Evolutionary conservation across 2,329 filamentous ascomycete genomes (phyloP), one percentile per base, ranked within the genome.

Genomic region (Aureobasidium subglaciale): DNA sequence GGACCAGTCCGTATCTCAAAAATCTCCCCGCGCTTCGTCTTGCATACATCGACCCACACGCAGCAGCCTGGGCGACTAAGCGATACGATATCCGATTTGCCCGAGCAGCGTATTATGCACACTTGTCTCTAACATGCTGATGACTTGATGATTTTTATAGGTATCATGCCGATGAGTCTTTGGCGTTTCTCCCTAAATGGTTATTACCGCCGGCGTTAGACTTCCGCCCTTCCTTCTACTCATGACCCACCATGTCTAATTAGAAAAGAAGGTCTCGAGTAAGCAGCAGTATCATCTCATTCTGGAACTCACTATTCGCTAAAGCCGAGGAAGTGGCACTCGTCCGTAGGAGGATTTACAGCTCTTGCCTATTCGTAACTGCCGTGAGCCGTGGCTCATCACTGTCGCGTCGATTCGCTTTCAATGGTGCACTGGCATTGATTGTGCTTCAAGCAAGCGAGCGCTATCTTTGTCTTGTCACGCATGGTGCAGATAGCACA

Each of bases 1-100:
- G 55, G 46, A 46, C 55, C 55, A 43, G 42, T 43, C 20, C 43
- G 43, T 56, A 56, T 56, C 35, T 56, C 54, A 41, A 34, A 56
- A 24, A 22, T 20, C 24, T 25, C 50, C 50, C 54, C 52, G 32
- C 54, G 43, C 54, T 56, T 41, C 41, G 42, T 56, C 34, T 38
- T 56, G 54, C 42, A 56, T 38, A 41, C 50, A 42, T 35, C 27
- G 50, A 54, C 50, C 50, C 50, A 54, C 50, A 43, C 50, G n/a
- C 37, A 43, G 38, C 37, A 43, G 38, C 37, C 49, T 41, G 27
- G 37, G 49, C 49, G n/a, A 34, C 50, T 42, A 52, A 54, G 37
- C 38, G 50, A 54, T 54, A 54, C 50, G 50, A 43, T 54, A 43
- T 34, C 27, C 50, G 50, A 43, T 15, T 52, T 52, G 48, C 20